These are phyloP conservation scores for Infundibulicybe gibba DNA, from an alignment of 768 basidiomycete species.

Conservation along the genomic window DNA sequence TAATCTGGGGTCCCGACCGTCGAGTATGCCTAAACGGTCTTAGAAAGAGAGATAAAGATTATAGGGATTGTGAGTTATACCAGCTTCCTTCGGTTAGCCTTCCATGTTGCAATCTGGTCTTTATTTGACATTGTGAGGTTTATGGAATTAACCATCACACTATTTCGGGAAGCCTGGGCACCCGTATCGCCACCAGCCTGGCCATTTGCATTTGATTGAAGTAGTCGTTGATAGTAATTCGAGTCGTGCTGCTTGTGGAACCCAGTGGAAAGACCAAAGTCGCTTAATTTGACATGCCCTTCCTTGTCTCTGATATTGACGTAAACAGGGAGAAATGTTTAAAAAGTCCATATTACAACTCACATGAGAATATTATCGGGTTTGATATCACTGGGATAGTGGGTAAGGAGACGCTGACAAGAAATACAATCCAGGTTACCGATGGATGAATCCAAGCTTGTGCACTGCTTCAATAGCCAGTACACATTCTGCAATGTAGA, in stretches of 20 bases:
- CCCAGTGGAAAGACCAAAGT: slow-evolving; percentile 98
- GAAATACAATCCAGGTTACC: slow-evolving; percentile 41
- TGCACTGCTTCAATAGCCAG: slow-evolving; percentile 98
- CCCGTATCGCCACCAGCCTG: slow-evolving; percentile 32
- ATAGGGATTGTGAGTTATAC: slow-evolving; percentile 37
- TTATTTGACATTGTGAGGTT: slow-evolving; percentile 94
- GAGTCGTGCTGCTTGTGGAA: slow-evolving; percentile 99
- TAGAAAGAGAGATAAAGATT: slow-evolving; percentile 1
- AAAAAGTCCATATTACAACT: slow-evolving; percentile 38
- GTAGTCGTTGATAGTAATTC: slow-evolving; percentile 85
- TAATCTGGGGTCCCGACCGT: slow-evolving; percentile 97
- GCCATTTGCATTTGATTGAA: slow-evolving; percentile 61
- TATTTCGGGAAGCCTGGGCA: slow-evolving; percentile 69
- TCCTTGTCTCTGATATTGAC: slow-evolving; percentile 64
- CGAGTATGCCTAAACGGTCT: slow-evolving; percentile 74
- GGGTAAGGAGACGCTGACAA: slow-evolving; percentile 1
- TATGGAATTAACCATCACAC: slow-evolving; percentile 96
- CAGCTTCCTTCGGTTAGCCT: slow-evolving; percentile 94
- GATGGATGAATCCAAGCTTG: slow-evolving; percentile 95
- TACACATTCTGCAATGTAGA: slow-evolving; percentile 99
- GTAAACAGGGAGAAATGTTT: not conserved
- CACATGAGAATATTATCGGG: slow-evolving; percentile 85
- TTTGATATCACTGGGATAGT: slow-evolving; percentile 82
- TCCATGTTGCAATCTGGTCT: slow-evolving; percentile 97
- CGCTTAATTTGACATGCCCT: slow-evolving; percentile 96